phyloP scores from a whole-genome alignment of 106 monocot genomes.

The Ottelia alismoides region DNA sequence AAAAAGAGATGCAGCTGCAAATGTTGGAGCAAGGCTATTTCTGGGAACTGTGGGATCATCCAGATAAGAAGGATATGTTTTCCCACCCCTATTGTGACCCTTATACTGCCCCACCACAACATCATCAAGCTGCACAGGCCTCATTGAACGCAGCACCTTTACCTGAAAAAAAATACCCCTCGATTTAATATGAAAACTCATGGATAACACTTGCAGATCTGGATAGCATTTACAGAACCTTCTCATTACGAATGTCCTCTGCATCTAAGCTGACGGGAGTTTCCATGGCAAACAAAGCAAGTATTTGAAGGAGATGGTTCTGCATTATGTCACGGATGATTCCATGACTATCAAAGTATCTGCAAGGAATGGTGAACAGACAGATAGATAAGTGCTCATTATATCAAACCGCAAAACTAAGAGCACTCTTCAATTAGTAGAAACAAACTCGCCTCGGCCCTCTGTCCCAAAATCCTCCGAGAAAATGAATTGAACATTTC shows the following conservation, averaged over 20 bases:
- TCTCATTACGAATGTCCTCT: conserved; percentile 79
- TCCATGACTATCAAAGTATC: conserved; percentile 83
- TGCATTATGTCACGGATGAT: conserved; percentile 94
- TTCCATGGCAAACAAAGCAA: conserved; percentile 89
- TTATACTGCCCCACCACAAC: conserved; percentile 83
- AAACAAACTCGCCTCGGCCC: conserved; percentile 64
- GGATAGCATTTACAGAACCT: too few species aligned
- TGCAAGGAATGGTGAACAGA: too few species aligned
- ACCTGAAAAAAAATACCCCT: too few species aligned
- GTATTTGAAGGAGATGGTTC: conserved; percentile 76
- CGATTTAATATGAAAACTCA: too few species aligned
- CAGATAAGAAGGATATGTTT: conserved; percentile 45
- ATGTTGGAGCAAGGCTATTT: conserved; percentile 64
- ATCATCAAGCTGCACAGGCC: conserved; percentile 47
- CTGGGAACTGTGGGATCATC: conserved; percentile 73
- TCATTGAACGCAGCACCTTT: conserved; percentile 75
- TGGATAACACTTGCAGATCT: too few species aligned
- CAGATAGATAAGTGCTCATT: not conserved
- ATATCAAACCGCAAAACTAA: not conserved
- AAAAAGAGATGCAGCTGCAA: conserved; percentile 75
- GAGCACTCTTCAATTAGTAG: conserved; percentile 6
- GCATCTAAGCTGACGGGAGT: conserved; percentile 80
- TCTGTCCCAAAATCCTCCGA: conserved; percentile 92
- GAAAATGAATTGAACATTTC: conserved; percentile 81
- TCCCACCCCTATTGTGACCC: conserved; percentile 51